Evolutionary conservation across 208 protist species (phyloP), one percentile per base, ranked within the genome.

Genomic region (Blastocrithidia nonstop): DNA sequence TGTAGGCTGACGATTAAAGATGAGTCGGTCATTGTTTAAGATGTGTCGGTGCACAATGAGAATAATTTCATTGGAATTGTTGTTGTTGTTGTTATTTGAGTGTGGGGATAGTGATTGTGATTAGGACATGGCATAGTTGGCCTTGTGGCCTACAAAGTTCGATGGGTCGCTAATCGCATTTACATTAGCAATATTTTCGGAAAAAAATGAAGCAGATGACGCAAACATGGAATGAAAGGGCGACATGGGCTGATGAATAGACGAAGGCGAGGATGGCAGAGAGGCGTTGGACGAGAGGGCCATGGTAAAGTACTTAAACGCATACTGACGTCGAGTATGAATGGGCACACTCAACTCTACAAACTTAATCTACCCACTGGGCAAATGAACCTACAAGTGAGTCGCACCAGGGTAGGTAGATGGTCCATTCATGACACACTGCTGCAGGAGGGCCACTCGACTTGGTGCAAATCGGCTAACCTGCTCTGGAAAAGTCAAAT

Each of bases 1-100:
- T 36, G 98, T 99, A 33, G 98, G 98, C 75, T 99, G 98, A 32
- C 98, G 78, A 71, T 99, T 99, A 43, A 99, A 93, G 25, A 99
- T 80, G 22, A 99, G 63, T 20, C 84, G 65, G 65, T 99, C 98
- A 33, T 96, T 97, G 50, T 95, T 80, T 6, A 93, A 42, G 22
- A 99, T 68, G 69, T 99, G 98, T 22, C 98, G 88, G 46, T 93
- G 75, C 0, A 99, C 95, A 37, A 87, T 85, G 19, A 92, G 50
- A 21, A 64, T 78, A 37, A 63, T 68, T 45, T 46, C 78, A 45
- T 87, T n/a, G n/a, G n/a, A n/a, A n/a, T n/a, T n/a, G n/a, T n/a
- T n/a, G n/a, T n/a, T n/a, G n/a, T n/a, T n/a, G n/a, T n/a, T n/a
- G n/a, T n/a, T n/a, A n/a, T n/a, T n/a, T n/a, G n/a, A n/a, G n/a